Percentiles rank a stretch among this genome's conserved stretches.
These are phyloP conservation scores for Peronosclerospora sorghi DNA, from an alignment of 352 stramenopile genomes.

Conservation along the genomic window DNA sequence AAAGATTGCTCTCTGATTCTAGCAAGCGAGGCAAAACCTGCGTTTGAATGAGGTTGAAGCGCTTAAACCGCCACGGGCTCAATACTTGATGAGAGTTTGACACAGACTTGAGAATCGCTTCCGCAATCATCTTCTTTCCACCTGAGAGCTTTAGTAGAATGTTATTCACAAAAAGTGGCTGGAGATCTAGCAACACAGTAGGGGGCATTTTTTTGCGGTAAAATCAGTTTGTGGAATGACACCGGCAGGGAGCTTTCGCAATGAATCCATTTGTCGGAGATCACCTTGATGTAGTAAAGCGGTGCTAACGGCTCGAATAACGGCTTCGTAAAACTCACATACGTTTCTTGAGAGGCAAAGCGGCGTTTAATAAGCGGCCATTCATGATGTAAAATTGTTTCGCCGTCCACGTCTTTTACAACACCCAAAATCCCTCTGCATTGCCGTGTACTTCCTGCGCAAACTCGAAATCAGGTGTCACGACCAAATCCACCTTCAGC, in stretches of 20 bases:
- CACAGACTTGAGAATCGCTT: conserved; percentile 38
- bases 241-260: conserved; percentile 92
- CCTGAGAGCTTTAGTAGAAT: conserved; percentile 57
- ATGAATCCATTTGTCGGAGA: conserved; percentile 98
- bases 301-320: conserved; percentile 96
- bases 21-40: conserved; percentile 94
- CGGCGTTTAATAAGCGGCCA: conserved; percentile 90
- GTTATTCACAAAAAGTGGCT: conserved; percentile 90
- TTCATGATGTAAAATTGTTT: conserved; percentile 98
- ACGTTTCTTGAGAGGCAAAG: conserved; percentile 72
- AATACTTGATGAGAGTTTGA: conserved; percentile 24
- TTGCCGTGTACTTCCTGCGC: conserved; percentile 94
- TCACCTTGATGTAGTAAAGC: conserved; percentile 96
- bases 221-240: conserved; percentile 97
- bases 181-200: conserved; percentile 96
- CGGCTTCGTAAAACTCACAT: conserved; percentile 93
- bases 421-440: conserved; percentile 94
- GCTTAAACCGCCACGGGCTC: conserved; percentile 69
- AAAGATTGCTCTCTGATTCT: conserved; percentile 91
- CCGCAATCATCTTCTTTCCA: conserved; percentile 49
- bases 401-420: conserved; percentile 97
- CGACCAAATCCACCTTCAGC: conserved; percentile 91
- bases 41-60: conserved; percentile 99
- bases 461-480: conserved; percentile 97
- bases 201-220: conserved; percentile 97